Evolutionary conservation across 441 rosid species (phyloP).

Genomic region (Arabidopsis hybrid): DNA sequence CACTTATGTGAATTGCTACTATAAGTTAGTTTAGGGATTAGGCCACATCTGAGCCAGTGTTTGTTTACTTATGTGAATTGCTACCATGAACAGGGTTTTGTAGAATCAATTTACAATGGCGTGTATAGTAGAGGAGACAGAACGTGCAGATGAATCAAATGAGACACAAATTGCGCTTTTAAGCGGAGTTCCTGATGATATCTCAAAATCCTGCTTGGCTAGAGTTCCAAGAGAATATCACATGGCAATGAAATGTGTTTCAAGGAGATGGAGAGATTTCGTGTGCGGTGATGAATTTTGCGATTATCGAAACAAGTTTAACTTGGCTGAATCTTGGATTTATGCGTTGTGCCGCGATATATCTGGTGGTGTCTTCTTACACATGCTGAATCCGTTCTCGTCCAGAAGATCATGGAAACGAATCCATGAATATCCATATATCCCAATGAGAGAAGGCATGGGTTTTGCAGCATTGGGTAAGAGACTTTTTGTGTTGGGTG

Average conservation of each 20-base stretch:
- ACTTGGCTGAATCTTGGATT: conserved; percentile 76
- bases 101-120: conserved; percentile 33
- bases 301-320: conserved; percentile 59
- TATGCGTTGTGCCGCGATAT: conserved; percentile 77
- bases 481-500: conserved; percentile 75
- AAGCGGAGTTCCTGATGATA: conserved; percentile 68
- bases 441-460: conserved; percentile 65
- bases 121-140: conserved; percentile 32
- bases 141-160: conserved; percentile 31
- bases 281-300: conserved; percentile 64
- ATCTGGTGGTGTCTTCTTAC: conserved; percentile 49
- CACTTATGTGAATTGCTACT: neutral
- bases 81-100: conserved; percentile 2
- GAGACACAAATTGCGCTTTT: conserved; percentile 47
- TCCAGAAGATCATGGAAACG: conserved; percentile 64
- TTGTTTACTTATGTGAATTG: neutral
- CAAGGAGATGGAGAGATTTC: conserved; percentile 76
- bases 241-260: conserved; percentile 66
- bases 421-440: conserved; percentile 55
- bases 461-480: conserved; percentile 75
- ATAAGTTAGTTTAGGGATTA: neutral
- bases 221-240: conserved; percentile 72
- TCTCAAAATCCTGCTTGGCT: conserved; percentile 64
- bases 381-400: conserved; percentile 63
- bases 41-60: neutral